phyloP scores from a whole-genome alignment of 129 eudicot species.

The Flaveria brownii region DNA sequence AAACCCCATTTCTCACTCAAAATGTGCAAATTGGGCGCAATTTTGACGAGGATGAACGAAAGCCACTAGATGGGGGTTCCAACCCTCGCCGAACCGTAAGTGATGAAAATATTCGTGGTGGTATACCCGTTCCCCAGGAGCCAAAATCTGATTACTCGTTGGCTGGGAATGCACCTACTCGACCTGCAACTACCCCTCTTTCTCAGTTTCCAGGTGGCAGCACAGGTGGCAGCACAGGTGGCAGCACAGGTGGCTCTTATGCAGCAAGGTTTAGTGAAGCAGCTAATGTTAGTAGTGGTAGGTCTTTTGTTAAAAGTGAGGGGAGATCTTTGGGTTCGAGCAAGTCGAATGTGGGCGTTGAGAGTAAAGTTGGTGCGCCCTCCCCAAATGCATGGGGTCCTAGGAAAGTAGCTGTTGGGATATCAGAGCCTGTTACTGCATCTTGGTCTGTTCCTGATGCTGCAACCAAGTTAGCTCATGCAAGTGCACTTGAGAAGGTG shows the following conservation, averaged over 20 bases:
- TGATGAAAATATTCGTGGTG: slow-evolving; percentile 56
- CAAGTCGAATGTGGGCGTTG: slow-evolving; percentile 36
- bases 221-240: slow-evolving; percentile 28
- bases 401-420: slow-evolving; percentile 50
- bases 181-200: slow-evolving; percentile 45
- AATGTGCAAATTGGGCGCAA: slow-evolving; percentile 64
- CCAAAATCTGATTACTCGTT: slow-evolving; percentile 41
- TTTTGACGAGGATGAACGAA: slow-evolving; percentile 95
- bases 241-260: slow-evolving; percentile 39
- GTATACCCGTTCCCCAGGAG: slow-evolving; percentile 40
- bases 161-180: slow-evolving; percentile 12
- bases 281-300: slow-evolving; percentile 33
- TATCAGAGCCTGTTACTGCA: slow-evolving; percentile 45
- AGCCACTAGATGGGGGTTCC: slow-evolving; percentile 74
- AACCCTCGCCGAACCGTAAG: slow-evolving; percentile 69
- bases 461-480: slow-evolving; percentile 78
- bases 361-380: slow-evolving; percentile 41
- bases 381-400: slow-evolving; percentile 79
- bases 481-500: slow-evolving; percentile 92
- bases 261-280: slow-evolving; percentile 51
- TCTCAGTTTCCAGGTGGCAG: slow-evolving; percentile 38
- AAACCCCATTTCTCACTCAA: slow-evolving; percentile 62
- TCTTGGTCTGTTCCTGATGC: slow-evolving; percentile 72
- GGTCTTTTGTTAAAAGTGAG: slow-evolving; percentile 16
- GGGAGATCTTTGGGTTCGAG: slow-evolving; percentile 39